Evolutionary conservation across 2,329 filamentous ascomycete genomes (phyloP).

Genomic region (Alternaria sp.): DNA sequence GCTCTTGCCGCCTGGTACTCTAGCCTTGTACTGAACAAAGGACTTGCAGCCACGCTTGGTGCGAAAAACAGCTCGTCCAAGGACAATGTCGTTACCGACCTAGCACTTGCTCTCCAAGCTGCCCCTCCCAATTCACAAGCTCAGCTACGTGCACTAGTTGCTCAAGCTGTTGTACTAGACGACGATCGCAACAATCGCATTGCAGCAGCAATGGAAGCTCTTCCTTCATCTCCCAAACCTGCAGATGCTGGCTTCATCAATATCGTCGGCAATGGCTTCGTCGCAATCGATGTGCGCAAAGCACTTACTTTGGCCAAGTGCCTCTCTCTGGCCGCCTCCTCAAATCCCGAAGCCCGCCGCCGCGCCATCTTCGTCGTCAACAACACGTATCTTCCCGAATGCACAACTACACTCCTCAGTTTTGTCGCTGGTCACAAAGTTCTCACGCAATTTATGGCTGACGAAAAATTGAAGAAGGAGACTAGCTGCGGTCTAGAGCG

Average conservation of each 20-base stretch:
- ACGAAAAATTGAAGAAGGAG: conserved; percentile 41
- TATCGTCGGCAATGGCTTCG: conserved; percentile 62
- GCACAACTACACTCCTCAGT: conserved; percentile 55
- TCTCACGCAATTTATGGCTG: conserved; percentile 48
- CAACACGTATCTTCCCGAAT: conserved; percentile 50
- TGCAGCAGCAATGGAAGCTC: conserved; percentile 60
- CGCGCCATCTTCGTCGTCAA: conserved; percentile 53
- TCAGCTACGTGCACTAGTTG: conserved; percentile 65
- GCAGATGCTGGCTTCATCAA: conserved; percentile 53
- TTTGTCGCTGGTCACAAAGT: conserved; percentile 57
- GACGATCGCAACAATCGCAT: conserved; percentile 61
- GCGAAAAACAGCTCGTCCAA: conserved; percentile 57
- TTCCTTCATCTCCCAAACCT: conserved; percentile 53
- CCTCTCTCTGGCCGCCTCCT: conserved; percentile 58
- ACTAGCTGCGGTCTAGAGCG: conserved; percentile 54
- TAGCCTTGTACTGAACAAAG: conserved; percentile 73
- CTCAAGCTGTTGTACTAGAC: conserved; percentile 66
- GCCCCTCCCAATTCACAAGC: conserved; percentile 82
- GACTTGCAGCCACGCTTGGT: conserved; percentile 70
- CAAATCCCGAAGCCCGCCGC: conserved; percentile 43
- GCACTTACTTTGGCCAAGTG: conserved; percentile 68
- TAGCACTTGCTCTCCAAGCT: conserved; percentile 74
- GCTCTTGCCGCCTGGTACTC: conserved; percentile 93
- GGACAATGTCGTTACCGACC: conserved; percentile 59
- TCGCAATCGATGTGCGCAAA: conserved; percentile 64